Evolutionary conservation across 2,329 filamentous ascomycete genomes (phyloP).

Genomic region (Apiospora sp.): DNA sequence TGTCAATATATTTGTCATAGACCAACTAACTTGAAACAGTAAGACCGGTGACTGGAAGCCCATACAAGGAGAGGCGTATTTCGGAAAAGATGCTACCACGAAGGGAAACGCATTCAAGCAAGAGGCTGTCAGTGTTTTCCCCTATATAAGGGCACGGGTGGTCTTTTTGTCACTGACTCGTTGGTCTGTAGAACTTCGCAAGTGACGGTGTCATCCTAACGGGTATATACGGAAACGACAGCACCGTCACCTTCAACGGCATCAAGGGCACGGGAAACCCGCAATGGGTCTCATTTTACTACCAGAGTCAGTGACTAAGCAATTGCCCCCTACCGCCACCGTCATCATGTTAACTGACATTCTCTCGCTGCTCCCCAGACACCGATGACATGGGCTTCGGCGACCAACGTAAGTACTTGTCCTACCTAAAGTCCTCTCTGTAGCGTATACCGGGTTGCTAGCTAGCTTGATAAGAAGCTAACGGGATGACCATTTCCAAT

Average conservation of each 20-base stretch:
- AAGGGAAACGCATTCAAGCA: conserved; percentile 60
- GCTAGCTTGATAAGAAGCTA: conserved; percentile 26
- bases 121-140: conserved; percentile 50
- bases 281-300: conserved; percentile 66
- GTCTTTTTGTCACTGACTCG: not conserved
- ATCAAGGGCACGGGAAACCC: conserved; percentile 58
- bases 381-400: conserved; percentile 69
- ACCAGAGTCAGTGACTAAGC: conserved; percentile 53
- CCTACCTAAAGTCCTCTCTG: not conserved
- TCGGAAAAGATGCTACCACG: conserved; percentile 52
- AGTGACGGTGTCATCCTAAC: conserved; percentile 56
- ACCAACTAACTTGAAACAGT: conserved; percentile 28
- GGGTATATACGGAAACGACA: conserved; percentile 62
- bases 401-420: conserved; percentile 49
- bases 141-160: not conserved
- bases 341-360: not conserved
- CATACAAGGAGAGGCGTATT: conserved; percentile 57
- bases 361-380: conserved; percentile 40
- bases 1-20: not conserved
- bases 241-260: conserved; percentile 58
- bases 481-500: not conserved
- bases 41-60: conserved; percentile 56
- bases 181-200: conserved; percentile 50
- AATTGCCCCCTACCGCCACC: not conserved
- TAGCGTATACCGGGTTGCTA: conserved; percentile 29